Percentiles rank a stretch among this genome's conserved stretches.
Conservation (phyloP, 495 filamentous ascomycete genomes). For the Lichina pygmaea region DNA sequence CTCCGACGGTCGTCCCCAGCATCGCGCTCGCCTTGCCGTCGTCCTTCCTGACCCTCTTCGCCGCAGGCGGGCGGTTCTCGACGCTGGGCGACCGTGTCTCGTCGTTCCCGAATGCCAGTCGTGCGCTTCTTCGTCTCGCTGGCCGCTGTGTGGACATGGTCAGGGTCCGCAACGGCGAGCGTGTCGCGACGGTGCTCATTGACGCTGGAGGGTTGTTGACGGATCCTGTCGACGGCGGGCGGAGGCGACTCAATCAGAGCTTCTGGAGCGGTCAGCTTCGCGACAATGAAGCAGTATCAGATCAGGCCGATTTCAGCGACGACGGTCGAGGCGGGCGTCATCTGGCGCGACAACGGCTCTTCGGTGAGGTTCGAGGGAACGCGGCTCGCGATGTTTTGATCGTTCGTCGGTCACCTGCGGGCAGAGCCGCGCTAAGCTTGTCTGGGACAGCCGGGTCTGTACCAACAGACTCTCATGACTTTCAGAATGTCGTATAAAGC, state of each 20-base stretch:
- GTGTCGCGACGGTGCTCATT: constrained; percentile 4
- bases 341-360: too few relatives aligned
- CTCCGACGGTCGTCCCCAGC: neutral
- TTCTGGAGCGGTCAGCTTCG: neutral
- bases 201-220: neutral
- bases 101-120: constrained; percentile 2
- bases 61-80: neutral
- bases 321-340: too few relatives aligned
- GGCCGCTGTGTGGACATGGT: constrained; percentile 8
- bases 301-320: too few relatives aligned
- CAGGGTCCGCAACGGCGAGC: constrained; percentile 3
- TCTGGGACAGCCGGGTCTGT: too few relatives aligned
- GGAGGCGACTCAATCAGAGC: neutral
- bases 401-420: too few relatives aligned
- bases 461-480: too few relatives aligned
- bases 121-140: constrained; percentile 10
- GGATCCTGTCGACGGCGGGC: neutral
- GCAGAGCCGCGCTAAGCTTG: too few relatives aligned
- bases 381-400: too few relatives aligned
- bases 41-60: constrained; percentile 1
- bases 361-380: too few relatives aligned
- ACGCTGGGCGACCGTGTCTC: neutral
- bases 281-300: too few relatives aligned
- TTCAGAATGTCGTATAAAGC: too few relatives aligned
- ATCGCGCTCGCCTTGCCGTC: neutral